Percentiles rank a stretch among this genome's conserved stretches.
phyloP scores from a whole-genome alignment of 1,284 basidiomycete genomes.

The Puccinia hordei region DNA sequence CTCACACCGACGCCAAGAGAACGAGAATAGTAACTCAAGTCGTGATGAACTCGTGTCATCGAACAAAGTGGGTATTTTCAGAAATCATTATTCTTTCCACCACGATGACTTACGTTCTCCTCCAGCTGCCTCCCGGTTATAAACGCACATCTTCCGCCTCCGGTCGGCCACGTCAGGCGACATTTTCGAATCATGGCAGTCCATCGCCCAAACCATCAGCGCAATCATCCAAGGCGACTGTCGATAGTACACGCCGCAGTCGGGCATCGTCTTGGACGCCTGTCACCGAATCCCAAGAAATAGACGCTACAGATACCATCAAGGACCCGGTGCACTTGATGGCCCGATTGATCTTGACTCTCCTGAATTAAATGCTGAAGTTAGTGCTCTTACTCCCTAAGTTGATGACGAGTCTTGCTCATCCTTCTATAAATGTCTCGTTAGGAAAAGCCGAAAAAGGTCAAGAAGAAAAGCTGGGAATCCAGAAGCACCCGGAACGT shows the following conservation, averaged over 20 bases:
- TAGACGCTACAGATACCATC: neutral
- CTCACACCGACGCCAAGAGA: neutral
- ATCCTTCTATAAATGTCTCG: neutral
- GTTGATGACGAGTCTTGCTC: no score
- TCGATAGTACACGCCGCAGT: neutral
- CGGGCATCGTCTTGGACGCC: conserved; percentile 15
- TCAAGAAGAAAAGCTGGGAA: conserved; percentile 13
- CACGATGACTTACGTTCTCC: no score
- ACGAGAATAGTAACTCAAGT: neutral
- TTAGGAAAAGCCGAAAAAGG: conserved; percentile 25
- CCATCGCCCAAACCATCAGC: neutral
- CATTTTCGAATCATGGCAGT: conserved; percentile 3
- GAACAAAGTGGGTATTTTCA: neutral
- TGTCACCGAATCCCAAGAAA: neutral
- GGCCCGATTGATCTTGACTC: conserved; percentile 6
- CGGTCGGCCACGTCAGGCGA: conserved; percentile 6
- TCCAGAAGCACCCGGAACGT: conserved; percentile 10
- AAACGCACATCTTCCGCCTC: conserved; percentile 9
- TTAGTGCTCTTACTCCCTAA: neutral
- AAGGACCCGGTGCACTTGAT: neutral
- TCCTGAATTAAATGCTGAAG: neutral
- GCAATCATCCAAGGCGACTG: conserved; percentile 15
- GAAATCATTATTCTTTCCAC: no score
- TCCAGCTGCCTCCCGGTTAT: neutral
- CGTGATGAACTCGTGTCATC: conserved; percentile 7